phyloP scores from a whole-genome alignment of 2,329 filamentous ascomycete genomes.

The Penicillium concentricum region DNA sequence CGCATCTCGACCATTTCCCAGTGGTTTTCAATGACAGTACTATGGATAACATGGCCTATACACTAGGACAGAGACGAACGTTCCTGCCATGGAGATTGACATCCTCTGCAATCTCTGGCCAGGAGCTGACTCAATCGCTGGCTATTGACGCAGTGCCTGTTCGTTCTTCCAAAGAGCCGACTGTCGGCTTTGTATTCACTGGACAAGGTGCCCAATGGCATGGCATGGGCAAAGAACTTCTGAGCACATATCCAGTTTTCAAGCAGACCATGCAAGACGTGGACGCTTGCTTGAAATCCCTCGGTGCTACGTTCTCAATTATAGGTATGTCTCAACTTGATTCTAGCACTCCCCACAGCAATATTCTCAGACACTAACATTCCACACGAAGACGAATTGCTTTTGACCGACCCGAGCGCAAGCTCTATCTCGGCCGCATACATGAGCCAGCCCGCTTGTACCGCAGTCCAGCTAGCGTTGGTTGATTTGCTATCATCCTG shows the following conservation, averaged over 20 bases:
- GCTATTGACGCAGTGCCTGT: constrained; percentile 14
- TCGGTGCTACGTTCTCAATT: constrained; percentile 24
- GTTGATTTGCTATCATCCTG: constrained; percentile 29
- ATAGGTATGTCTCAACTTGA: constrained; percentile 18
- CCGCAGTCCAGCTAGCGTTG: constrained; percentile 33
- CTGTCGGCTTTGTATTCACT: constrained; percentile 37
- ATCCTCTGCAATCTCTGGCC: constrained; percentile 9
- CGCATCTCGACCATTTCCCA: constrained; percentile 20
- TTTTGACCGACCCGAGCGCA: constrained; percentile 11
- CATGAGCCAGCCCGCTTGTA: constrained; percentile 32
- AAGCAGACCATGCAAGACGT: constrained; percentile 15
- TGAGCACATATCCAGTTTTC: constrained; percentile 25
- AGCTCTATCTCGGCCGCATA: constrained; percentile 26
- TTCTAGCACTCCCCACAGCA: no score
- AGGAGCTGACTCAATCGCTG: constrained; percentile 14
- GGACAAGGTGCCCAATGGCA: constrained; percentile 40
- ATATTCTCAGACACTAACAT: not conserved
- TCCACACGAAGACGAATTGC: constrained; percentile 19
- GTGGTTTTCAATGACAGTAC: constrained; percentile 17
- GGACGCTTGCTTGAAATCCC: constrained; percentile 15
- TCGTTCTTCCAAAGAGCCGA: constrained; percentile 17
- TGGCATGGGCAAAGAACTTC: constrained; percentile 34
- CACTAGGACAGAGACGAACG: constrained; percentile 21
- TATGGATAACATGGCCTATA: constrained; percentile 24
- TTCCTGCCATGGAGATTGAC: constrained; percentile 24